Conservation (phyloP, 2,329 filamentous ascomycete genomes). For the Ceratocystis variospora region DNA sequence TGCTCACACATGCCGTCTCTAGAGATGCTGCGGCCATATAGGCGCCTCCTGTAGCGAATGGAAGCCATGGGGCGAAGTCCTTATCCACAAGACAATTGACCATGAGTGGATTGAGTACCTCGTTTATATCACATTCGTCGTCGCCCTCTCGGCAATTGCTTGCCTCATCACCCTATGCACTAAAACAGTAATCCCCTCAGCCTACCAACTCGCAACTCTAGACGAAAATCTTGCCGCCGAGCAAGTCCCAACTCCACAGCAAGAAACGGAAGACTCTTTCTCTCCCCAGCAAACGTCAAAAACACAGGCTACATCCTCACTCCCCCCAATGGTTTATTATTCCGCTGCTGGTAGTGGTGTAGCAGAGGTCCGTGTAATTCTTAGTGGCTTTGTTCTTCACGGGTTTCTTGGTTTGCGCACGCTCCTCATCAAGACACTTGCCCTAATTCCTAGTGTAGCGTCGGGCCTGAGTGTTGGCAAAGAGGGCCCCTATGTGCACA, state of each 20-base stretch:
- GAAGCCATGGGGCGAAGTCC: slow-evolving; percentile 40
- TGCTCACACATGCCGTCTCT: not conserved
- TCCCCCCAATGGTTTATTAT: slow-evolving; percentile 78
- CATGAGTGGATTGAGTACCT: slow-evolving; percentile 58
- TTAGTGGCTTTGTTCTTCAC: slow-evolving; percentile 95
- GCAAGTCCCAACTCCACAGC: slow-evolving; percentile 29
- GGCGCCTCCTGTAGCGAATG: slow-evolving; percentile 43
- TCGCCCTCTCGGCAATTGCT: slow-evolving; percentile 54
- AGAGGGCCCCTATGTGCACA: slow-evolving; percentile 93
- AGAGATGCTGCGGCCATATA: slow-evolving; percentile 39
- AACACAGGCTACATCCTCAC: slow-evolving; percentile 30
- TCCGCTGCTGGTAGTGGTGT: slow-evolving; percentile 92
- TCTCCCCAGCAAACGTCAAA: slow-evolving; percentile 20
- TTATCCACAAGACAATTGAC: slow-evolving; percentile 34
- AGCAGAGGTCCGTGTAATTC: slow-evolving; percentile 90
- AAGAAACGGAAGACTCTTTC: slow-evolving; percentile 27
- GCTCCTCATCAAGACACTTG: slow-evolving; percentile 69
- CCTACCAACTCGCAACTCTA: slow-evolving; percentile 71
- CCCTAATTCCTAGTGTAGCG: slow-evolving; percentile 73
- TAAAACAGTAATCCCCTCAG: slow-evolving; percentile 87
- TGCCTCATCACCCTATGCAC: slow-evolving; percentile 75
- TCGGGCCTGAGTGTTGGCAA: slow-evolving; percentile 91
- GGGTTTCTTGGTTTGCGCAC: slow-evolving; percentile 86
- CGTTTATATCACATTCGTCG: slow-evolving; percentile 59
- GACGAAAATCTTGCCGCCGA: slow-evolving; percentile 83